A percentile compares a stretch with the other conserved stretches of the same genome.
Evolutionary conservation across 2,329 filamentous ascomycete genomes (phyloP).

Genomic region (Claviceps cyperi): DNA sequence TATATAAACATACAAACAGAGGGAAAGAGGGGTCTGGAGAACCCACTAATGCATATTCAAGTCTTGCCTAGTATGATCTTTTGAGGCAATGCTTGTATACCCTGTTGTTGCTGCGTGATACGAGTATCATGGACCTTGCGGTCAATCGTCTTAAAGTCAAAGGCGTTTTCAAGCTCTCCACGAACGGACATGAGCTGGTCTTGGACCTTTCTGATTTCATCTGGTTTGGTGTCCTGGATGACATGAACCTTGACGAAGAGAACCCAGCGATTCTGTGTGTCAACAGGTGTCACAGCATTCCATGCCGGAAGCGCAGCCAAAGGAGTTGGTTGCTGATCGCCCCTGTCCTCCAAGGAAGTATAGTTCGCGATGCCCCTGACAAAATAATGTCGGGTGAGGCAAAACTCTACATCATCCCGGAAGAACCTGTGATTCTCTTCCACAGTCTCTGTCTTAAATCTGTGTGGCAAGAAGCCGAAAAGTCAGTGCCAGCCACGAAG

Average conservation of each 20-base stretch:
- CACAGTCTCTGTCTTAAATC: slow-evolving; percentile 38
- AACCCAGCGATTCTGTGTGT: slow-evolving; percentile 37
- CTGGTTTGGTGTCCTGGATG: slow-evolving; percentile 40
- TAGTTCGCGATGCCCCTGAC: slow-evolving; percentile 19
- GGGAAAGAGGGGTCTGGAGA: too few species aligned
- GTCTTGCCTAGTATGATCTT: slow-evolving; percentile 21
- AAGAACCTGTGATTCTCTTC: slow-evolving; percentile 41
- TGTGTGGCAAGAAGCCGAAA: slow-evolving; percentile 11
- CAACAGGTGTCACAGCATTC: slow-evolving; percentile 31
- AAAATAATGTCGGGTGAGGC: slow-evolving; percentile 33
- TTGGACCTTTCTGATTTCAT: slow-evolving; percentile 39
- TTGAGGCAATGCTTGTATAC: slow-evolving; percentile 24
- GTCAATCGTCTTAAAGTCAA: slow-evolving; percentile 37
- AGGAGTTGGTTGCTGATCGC: slow-evolving; percentile 8
- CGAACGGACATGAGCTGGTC: slow-evolving; percentile 34
- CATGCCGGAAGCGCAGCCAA: slow-evolving; percentile 27
- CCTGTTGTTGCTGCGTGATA: slow-evolving; percentile 23
- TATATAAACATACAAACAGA: too few species aligned
- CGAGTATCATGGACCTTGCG: slow-evolving; percentile 40
- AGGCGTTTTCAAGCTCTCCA: slow-evolving; percentile 34
- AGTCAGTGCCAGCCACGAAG: background rate
- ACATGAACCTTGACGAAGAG: slow-evolving; percentile 40
- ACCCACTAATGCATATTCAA: slow-evolving; percentile 5
- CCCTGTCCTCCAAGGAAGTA: slow-evolving; percentile 17
- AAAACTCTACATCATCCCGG: slow-evolving; percentile 39